A percentile compares a stretch with the other conserved stretches of the same genome.
Evolutionary conservation across 176 grass and related monocot species (phyloP).

Genomic region (Oryza meyeriana): DNA sequence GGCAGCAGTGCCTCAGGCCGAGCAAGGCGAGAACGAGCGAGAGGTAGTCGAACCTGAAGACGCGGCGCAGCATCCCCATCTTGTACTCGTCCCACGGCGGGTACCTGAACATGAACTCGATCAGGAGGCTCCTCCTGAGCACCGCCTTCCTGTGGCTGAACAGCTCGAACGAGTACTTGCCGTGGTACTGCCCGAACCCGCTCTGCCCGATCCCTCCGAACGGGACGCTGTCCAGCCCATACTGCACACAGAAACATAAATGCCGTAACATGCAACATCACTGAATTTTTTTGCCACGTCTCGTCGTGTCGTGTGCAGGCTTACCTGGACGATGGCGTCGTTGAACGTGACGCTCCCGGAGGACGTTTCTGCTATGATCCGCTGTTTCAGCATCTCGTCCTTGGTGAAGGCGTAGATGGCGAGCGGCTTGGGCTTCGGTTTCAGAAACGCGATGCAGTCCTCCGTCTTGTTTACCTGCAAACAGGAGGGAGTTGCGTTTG

Average conservation of each 20-base stretch:
- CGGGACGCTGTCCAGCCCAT: slow-evolving; percentile 49
- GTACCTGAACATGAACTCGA: slow-evolving; percentile 64
- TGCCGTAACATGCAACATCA: too few relatives aligned
- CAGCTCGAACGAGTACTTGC: slow-evolving; percentile 84
- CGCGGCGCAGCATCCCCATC: slow-evolving; percentile 43
- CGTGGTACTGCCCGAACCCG: slow-evolving; percentile 83
- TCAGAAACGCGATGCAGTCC: slow-evolving; percentile 68
- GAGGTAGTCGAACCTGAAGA: slow-evolving; percentile 52
- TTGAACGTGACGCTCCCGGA: slow-evolving; percentile 80
- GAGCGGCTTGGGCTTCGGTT: slow-evolving; percentile 64
- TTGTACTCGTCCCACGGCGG: slow-evolving; percentile 69
- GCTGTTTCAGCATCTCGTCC: slow-evolving; percentile 51
- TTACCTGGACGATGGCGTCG: slow-evolving; percentile 72
- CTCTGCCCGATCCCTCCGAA: slow-evolving; percentile 75
- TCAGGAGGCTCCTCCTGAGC: slow-evolving; percentile 49
- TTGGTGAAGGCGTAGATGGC: slow-evolving; percentile 79
- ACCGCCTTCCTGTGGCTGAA: slow-evolving; percentile 90
- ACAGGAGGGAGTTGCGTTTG: not conserved
- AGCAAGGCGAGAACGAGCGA: slow-evolving; percentile 58
- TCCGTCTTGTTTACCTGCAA: slow-evolving; percentile 80
- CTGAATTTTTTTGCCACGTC: not conserved
- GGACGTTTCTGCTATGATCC: slow-evolving; percentile 62
- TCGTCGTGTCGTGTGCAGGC: too few relatives aligned
- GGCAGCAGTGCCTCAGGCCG: slow-evolving; percentile 52
- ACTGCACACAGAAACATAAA: slow-evolving; percentile 21